Evolutionary conservation across 192 early-diverging fungal genomes (phyloP), one percentile per base, ranked within the genome.

Genomic region (Podila minutissima): DNA sequence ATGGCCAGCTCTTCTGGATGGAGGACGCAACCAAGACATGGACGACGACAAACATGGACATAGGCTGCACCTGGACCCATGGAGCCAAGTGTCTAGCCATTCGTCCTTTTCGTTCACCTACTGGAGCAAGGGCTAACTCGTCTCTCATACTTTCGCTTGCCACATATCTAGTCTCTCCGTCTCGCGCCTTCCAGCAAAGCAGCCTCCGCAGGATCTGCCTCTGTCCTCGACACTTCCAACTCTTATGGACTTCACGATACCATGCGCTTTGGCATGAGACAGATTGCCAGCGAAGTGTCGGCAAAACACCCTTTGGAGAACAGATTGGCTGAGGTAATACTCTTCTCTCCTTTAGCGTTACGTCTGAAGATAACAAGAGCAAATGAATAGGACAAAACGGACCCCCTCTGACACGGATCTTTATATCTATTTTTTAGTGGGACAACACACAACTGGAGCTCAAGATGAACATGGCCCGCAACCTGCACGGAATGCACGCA

Each of bases 401-500:
- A 33, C 19, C 15, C 26, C 24, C 6, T n/a, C 41, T 46, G 8
- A 46, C 41, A 15, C 15, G 41, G 41, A 46, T 0, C 15, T 20
- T 11, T 12, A 20, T 24, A 19, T 41, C 22, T 38, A 46, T 48
- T 13, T 50, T 3, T 8, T 17, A 95, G 94, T 97, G 96, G 96
- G 88, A 94, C 50, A 88, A 87, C 81, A 94, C 96, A 60, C 95
- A 96, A 83, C 83, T 89, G 58, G 88, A 93, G 71, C 86, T 95
- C 32, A 94, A 95, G 82, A 83, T 95, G 69, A 88, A 89, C 62
- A 88, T 97, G 90, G 91, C 93, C 59, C 91, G 94, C 57, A 87
- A 90, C 71, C 68, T 92, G 22, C 95, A 95, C 77, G 98, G 97
- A 28, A 84, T 96, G 63, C 95, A 97, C 75, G 93, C 93, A n/a